A percentile compares a stretch with the other conserved stretches of the same genome.
Evolutionary conservation across 495 filamentous ascomycete genomes (phyloP).

Genomic region (Podospora fimiseda): DNA sequence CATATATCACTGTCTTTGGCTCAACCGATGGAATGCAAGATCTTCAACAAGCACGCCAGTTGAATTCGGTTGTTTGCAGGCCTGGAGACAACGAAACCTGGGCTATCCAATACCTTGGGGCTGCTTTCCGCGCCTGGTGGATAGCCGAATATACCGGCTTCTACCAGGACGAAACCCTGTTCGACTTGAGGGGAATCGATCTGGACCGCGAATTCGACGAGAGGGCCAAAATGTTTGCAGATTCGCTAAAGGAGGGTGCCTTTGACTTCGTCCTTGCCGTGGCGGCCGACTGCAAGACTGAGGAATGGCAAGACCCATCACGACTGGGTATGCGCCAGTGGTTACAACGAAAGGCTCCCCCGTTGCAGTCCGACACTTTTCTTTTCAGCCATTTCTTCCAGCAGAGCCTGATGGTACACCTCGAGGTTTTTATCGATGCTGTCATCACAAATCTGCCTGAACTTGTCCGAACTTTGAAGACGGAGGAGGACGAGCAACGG

Average conservation of each 20-base stretch:
- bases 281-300: constrained; percentile 62
- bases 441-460: constrained; percentile 95
- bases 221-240: constrained; percentile 62
- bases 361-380: constrained; percentile 55
- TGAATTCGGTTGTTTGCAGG: constrained; percentile 61
- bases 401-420: constrained; percentile 62
- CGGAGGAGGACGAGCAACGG: constrained; percentile 83
- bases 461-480: constrained; percentile 74
- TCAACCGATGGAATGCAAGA: constrained; percentile 56
- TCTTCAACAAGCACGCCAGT: constrained; percentile 56
- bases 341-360: constrained; percentile 68
- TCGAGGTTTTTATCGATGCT: constrained; percentile 81
- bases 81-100: constrained; percentile 59
- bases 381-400: constrained; percentile 60
- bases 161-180: constrained; percentile 64
- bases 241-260: constrained; percentile 79
- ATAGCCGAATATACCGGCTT: constrained; percentile 86
- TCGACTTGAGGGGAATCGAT: constrained; percentile 50
- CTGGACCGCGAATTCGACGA: constrained; percentile 57
- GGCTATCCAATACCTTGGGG: constrained; percentile 65
- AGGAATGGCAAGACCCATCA: constrained; percentile 75
- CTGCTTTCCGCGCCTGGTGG: constrained; percentile 73
- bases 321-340: constrained; percentile 66
- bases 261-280: constrained; percentile 86
- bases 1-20: constrained; percentile 67